These are phyloP conservation scores for Penicillium digitatum DNA, from an alignment of 2,329 filamentous ascomycete species.

Conservation along the genomic window DNA sequence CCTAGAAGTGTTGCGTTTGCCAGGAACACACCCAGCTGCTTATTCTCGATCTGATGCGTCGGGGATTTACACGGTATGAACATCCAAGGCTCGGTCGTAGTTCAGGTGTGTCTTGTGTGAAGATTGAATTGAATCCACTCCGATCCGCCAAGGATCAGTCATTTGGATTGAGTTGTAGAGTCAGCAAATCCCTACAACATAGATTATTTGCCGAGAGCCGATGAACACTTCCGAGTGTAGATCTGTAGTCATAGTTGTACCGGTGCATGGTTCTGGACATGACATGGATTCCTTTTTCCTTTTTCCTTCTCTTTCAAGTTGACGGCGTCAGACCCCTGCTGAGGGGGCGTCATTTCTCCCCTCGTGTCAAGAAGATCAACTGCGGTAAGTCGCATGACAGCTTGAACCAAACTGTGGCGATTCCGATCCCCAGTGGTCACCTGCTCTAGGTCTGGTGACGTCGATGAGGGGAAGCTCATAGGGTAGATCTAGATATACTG, in stretches of 20 bases:
- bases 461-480: slow-evolving; percentile 1
- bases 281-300: not conserved
- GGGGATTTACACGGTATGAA: not conserved
- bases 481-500: not conserved
- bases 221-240: slow-evolving; percentile 1
- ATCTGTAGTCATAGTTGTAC: not conserved
- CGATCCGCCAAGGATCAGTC: not conserved
- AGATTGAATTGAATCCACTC: not conserved
- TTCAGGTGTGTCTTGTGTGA: not conserved
- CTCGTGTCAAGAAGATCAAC: not conserved
- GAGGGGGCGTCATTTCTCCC: slow-evolving; percentile 2
- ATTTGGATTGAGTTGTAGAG: not conserved
- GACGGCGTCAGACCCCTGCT: slow-evolving; percentile 1
- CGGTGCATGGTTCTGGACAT: not conserved
- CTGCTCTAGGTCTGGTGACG: slow-evolving; percentile 6
- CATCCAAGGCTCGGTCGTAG: not conserved
- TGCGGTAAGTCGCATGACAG: slow-evolving; percentile 4
- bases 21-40: slow-evolving; percentile 2
- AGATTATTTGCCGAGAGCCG: slow-evolving; percentile 2
- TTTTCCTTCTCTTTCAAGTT: not conserved
- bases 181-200: not conserved
- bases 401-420: slow-evolving; percentile 5
- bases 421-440: slow-evolving; percentile 5
- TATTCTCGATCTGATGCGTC: too few species aligned
- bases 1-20: not conserved